Percentiles rank a stretch among this genome's conserved stretches.
Conservation (phyloP, 2,329 filamentous ascomycete species). For the Venturia nashicola region DNA sequence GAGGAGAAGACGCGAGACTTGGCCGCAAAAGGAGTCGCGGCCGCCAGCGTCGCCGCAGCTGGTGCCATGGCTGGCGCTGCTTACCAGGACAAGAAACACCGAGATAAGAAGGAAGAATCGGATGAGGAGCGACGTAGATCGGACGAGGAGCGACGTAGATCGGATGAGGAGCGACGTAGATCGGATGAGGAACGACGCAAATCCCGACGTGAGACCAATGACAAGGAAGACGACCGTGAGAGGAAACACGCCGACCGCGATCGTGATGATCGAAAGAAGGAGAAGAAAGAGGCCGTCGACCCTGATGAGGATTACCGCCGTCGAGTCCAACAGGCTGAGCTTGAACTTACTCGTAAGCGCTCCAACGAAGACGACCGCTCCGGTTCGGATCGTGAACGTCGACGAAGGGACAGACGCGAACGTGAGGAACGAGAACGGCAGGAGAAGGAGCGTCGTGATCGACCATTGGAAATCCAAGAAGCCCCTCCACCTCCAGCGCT, state of each 20-base stretch:
- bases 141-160: no score
- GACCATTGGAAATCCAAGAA: slow-evolving; percentile 11
- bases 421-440: slow-evolving; percentile 18
- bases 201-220: slow-evolving; percentile 23
- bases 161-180: slow-evolving; percentile 16
- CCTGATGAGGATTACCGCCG: slow-evolving; percentile 40
- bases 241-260: slow-evolving; percentile 1
- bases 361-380: slow-evolving; percentile 13
- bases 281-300: slow-evolving; percentile 24
- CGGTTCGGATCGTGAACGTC: slow-evolving; percentile 19
- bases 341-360: slow-evolving; percentile 23
- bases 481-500: slow-evolving; percentile 12
- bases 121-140: slow-evolving; percentile 16
- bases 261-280: slow-evolving; percentile 19
- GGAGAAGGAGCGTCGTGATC: neutral
- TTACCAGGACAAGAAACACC: slow-evolving; percentile 11
- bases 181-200: slow-evolving; percentile 8
- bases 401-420: slow-evolving; percentile 22
- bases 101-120: slow-evolving; percentile 21
- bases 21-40: neutral
- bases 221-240: slow-evolving; percentile 11
- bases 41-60: neutral
- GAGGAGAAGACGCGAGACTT: slow-evolving; percentile 3
- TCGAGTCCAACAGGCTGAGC: slow-evolving; percentile 26
- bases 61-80: slow-evolving; percentile 4